Conservation (phyloP, 2,329 filamentous ascomycete genomes). For the Fusarium poae region DNA sequence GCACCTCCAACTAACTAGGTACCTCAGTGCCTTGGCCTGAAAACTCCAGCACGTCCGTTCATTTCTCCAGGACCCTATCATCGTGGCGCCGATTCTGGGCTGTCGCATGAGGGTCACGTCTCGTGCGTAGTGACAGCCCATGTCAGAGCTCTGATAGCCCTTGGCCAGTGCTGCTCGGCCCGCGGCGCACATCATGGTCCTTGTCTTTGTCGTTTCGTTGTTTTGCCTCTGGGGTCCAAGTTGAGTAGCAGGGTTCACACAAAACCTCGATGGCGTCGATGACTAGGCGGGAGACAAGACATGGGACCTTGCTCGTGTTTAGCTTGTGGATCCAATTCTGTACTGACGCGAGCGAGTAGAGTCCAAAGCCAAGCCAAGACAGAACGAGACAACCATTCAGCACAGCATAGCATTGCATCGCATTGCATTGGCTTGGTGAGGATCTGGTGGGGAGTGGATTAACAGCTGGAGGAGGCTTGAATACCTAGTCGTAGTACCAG, state of each 20-base stretch:
- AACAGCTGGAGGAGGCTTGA: conserved; percentile 31
- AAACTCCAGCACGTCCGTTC: conserved; percentile 40
- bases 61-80: conserved; percentile 39
- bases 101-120: conserved; percentile 49
- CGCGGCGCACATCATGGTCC: conserved; percentile 46
- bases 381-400: conserved; percentile 40
- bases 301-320: conserved; percentile 49
- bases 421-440: conserved; percentile 32
- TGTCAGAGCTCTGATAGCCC: conserved; percentile 25
- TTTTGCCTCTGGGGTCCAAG: conserved; percentile 45
- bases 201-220: conserved; percentile 38
- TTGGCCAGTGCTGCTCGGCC: conserved; percentile 47
- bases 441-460: conserved; percentile 44
- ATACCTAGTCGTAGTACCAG: conserved; percentile 26
- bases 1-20: conserved; percentile 20
- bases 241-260: conserved; percentile 38
- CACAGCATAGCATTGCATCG: conserved; percentile 11
- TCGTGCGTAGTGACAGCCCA: conserved; percentile 44
- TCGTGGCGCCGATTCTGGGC: conserved; percentile 45
- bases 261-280: conserved; percentile 48
- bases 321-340: conserved; percentile 43
- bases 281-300: conserved; percentile 50
- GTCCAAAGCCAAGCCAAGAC: conserved; percentile 36
- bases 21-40: conserved; percentile 31
- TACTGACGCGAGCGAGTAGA: conserved; percentile 43